Percentiles rank a stretch among this genome's conserved stretches.
Conservation (phyloP, 176 grass and related monocot genomes). For the Hordeum vulgare region MorexV3_pseudomolecules_assembly NC_058519.1:552712077-552712576, state of each 20-base stretch:
- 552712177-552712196: constrained; percentile 23
- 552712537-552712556: too few relatives aligned
- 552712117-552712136: neutral
- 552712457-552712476: too few relatives aligned
- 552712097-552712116: neutral
- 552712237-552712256: constrained; percentile 18
- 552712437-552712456: neutral
- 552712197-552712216: constrained; percentile 7
- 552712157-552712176: constrained; percentile 15
- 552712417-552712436: neutral
- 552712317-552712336: constrained; percentile 6
- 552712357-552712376: constrained; percentile 2
- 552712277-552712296: neutral
- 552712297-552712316: neutral
- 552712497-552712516: too few relatives aligned
- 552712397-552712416: too few relatives aligned
- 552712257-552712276: neutral
- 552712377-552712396: constrained; percentile 10
- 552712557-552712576: too few relatives aligned
- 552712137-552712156: neutral
- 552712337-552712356: neutral
- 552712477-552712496: too few relatives aligned
- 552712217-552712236: constrained; percentile 11
- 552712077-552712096: neutral
- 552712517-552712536: too few relatives aligned